phyloP scores from a whole-genome alignment of 2,329 filamentous ascomycete species.

The Monosporascus ibericus region DNA sequence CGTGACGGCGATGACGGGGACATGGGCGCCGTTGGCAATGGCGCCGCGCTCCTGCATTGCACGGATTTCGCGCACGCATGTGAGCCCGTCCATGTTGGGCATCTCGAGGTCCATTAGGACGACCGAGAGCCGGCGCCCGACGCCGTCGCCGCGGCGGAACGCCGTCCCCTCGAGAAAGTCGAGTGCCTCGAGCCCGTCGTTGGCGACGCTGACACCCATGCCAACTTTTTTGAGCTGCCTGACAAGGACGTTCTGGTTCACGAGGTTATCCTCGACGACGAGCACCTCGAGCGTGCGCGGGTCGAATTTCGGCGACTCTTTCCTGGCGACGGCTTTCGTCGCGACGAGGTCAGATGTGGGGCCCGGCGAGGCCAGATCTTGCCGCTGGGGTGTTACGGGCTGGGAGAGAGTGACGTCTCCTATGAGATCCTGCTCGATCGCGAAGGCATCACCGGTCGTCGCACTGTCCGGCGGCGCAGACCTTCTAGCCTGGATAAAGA shows the following conservation, averaged over 20 bases:
- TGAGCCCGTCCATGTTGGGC: constrained; percentile 26
- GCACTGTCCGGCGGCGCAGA: constrained; percentile 2
- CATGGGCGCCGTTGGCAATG: constrained; percentile 21
- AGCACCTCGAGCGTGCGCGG: constrained; percentile 28
- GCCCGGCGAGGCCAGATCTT: constrained; percentile 15
- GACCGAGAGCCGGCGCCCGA: constrained; percentile 12
- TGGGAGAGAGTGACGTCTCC: constrained; percentile 8
- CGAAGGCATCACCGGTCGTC: constrained; percentile 14
- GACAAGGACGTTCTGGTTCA: constrained; percentile 52
- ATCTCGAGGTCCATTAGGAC: constrained; percentile 24
- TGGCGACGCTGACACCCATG: constrained; percentile 46
- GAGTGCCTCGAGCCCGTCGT: constrained; percentile 51
- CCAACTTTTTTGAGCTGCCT: constrained; percentile 45
- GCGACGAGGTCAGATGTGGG: constrained; percentile 15
- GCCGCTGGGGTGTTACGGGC: constrained; percentile 17
- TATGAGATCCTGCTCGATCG: constrained; percentile 10
- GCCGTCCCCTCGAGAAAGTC: constrained; percentile 10
- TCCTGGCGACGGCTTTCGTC: constrained; percentile 6
- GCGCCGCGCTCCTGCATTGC: constrained; percentile 28
- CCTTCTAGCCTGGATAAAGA: constrained; percentile 57
- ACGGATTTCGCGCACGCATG: constrained; percentile 34
- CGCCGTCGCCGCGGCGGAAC: constrained; percentile 7
- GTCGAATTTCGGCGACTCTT: constrained; percentile 14
- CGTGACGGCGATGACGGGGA: constrained; percentile 41
- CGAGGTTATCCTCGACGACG: constrained; percentile 55